Evolutionary conservation across 805 yeast species (phyloP), one percentile per base, ranked within the genome.

Genomic region (Ogataea minuta): DNA sequence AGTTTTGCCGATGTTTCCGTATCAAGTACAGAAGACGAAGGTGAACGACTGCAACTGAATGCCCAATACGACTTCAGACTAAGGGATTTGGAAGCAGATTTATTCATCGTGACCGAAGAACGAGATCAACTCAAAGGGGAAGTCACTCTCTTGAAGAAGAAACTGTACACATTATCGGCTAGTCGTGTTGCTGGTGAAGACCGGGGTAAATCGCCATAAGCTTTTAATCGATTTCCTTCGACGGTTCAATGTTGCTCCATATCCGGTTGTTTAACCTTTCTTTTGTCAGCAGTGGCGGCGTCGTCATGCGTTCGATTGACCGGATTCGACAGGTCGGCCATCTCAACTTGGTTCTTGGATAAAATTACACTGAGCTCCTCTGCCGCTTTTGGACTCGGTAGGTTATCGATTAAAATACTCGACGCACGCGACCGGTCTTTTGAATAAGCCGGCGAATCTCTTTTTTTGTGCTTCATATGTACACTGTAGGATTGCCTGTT

Each of bases 21-120:
- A 5, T 32, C 35, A 23, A 23, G 33, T 11, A 23, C 40, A 11
- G 29, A 26, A 10, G 31, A 23, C 7, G 31, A 20, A 23, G 29
- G 27, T 9, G 21, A 19, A 6, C 5, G 5, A 19, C 8, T 8
- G 5, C 21, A 54, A 20, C 41, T 64, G 14, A 59, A 65, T 39
- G 72, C 84, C 31, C 88, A 83, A 48, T 84, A 74, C 54, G 84
- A 79, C 46, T 71, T 87, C 67, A 84, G 81, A 62, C 73, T 88
- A 30, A 79, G 84, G 52, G 95, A 88, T 52, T 65, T 88, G 51
- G 85, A 86, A 54, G 95, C 95, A 4, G 95, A 87, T 57, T 67
- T 88, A 48, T 83, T 75, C 53, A 84, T 88, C 40, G 73, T 83
- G 48, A 80, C 79, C 53, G 91, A 87, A 62, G 96, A 88, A 62